phyloP scores from a whole-genome alignment of 768 basidiomycete species.

The Mycena albidolilacea region DNA sequence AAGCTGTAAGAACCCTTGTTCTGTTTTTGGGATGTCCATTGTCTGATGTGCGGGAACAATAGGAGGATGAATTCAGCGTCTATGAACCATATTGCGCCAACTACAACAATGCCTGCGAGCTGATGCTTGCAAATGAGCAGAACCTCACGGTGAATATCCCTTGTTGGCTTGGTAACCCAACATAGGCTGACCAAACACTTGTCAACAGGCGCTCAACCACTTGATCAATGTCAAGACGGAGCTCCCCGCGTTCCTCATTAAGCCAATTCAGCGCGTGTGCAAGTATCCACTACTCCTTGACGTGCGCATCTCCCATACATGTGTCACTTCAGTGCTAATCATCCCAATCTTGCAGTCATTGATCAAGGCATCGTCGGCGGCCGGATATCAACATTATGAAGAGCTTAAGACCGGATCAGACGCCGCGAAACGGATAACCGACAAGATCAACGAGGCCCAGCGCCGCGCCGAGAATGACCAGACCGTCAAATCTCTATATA shows the following conservation, averaged over 20 bases:
- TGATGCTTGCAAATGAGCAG: constrained; percentile 89
- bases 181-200: constrained; percentile 58
- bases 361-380: constrained; percentile 76
- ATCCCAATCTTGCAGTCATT: constrained; percentile 66
- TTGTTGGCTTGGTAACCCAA: constrained; percentile 46
- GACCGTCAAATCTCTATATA: constrained; percentile 88
- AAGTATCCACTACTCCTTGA: constrained; percentile 97
- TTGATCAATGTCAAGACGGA: constrained; percentile 94
- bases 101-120: constrained; percentile 88
- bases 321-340: constrained; percentile 33
- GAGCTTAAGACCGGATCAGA: constrained; percentile 89
- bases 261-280: constrained; percentile 98
- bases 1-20: constrained; percentile 74
- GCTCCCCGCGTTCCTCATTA: constrained; percentile 96
- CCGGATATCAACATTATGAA: constrained; percentile 78
- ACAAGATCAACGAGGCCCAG: constrained; percentile 96
- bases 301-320: constrained; percentile 62
- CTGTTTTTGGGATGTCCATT: constrained; percentile 61
- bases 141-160: constrained; percentile 80
- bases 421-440: constrained; percentile 93
- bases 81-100: constrained; percentile 99
- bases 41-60: constrained; percentile 63
- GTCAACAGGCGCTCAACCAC: constrained; percentile 80
- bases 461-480: constrained; percentile 92
- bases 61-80: constrained; percentile 96